These are phyloP conservation scores for Backusella psychrophila DNA, from an alignment of 192 early-diverging fungal genomes.

Conservation along the genomic window DNA sequence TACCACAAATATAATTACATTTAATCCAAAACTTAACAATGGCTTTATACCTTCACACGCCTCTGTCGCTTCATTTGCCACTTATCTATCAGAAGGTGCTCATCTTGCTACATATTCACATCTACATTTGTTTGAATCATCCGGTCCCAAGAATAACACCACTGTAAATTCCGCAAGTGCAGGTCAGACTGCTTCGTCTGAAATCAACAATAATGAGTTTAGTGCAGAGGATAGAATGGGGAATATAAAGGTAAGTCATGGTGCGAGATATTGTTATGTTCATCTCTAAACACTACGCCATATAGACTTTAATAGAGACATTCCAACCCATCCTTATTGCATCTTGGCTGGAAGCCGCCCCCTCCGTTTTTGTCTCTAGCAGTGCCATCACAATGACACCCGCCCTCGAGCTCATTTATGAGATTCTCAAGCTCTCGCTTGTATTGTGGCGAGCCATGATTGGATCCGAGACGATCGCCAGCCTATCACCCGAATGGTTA, in stretches of 20 bases:
- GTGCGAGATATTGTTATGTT: background rate
- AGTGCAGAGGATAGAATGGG: slow-evolving; percentile 25
- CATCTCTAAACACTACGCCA: no score
- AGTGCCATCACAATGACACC: slow-evolving; percentile 46
- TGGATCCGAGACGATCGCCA: slow-evolving; percentile 25
- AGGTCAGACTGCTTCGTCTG: background rate
- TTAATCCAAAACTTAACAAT: slow-evolving; percentile 9
- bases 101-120: slow-evolving; percentile 15
- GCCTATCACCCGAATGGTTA: slow-evolving; percentile 37
- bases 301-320: slow-evolving; percentile 44
- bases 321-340: slow-evolving; percentile 69
- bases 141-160: slow-evolving; percentile 5
- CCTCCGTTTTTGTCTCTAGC: slow-evolving; percentile 58
- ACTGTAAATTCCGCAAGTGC: background rate
- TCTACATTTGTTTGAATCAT: slow-evolving; percentile 35
- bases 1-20: slow-evolving; percentile 9
- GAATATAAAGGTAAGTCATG: slow-evolving; percentile 23
- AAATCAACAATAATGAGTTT: slow-evolving; percentile 19
- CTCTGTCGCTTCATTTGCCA: slow-evolving; percentile 14
- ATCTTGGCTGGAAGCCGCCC: slow-evolving; percentile 75
- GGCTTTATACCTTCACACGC: slow-evolving; percentile 15
- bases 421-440: slow-evolving; percentile 63
- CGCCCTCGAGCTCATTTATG: slow-evolving; percentile 60
- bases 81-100: slow-evolving; percentile 18
- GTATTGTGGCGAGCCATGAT: slow-evolving; percentile 67